Conservation (phyloP, 257 asterid genomes). For the Salvia miltiorrhiza region DNA sequence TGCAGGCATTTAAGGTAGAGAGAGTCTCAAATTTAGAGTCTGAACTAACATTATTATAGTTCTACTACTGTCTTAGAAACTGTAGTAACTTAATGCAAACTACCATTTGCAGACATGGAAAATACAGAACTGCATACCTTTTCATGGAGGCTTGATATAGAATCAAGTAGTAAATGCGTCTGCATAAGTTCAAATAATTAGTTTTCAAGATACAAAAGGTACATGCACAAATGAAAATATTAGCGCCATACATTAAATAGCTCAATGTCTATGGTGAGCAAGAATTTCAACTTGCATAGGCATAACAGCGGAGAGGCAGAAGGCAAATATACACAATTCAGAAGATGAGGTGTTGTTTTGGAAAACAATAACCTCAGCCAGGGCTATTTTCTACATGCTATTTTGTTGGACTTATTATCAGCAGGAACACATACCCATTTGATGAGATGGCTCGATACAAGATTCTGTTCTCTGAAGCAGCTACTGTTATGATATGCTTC, state of each 20-base stretch:
- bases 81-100: neutral
- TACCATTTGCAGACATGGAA: neutral
- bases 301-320: neutral
- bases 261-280: neutral
- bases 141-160: constrained; percentile 39
- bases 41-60: neutral
- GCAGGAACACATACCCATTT: neutral
- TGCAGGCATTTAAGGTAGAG: neutral
- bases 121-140: constrained; percentile 34
- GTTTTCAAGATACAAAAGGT: neutral
- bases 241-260: too few species aligned
- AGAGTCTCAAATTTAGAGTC: neutral
- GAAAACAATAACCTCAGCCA: neutral
- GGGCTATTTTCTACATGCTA: neutral
- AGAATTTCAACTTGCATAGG: neutral
- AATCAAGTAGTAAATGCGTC: constrained; percentile 41
- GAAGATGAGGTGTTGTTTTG: neutral
- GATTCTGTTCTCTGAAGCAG: neutral
- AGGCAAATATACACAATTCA: neutral
- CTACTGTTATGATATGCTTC: neutral
- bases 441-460: neutral
- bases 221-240: neutral
- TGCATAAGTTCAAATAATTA: constrained; percentile 26
- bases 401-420: neutral
- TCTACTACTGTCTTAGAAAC: too few species aligned